Conservation (phyloP, 1,284 basidiomycete species). For the Grifola frondosa region DNA sequence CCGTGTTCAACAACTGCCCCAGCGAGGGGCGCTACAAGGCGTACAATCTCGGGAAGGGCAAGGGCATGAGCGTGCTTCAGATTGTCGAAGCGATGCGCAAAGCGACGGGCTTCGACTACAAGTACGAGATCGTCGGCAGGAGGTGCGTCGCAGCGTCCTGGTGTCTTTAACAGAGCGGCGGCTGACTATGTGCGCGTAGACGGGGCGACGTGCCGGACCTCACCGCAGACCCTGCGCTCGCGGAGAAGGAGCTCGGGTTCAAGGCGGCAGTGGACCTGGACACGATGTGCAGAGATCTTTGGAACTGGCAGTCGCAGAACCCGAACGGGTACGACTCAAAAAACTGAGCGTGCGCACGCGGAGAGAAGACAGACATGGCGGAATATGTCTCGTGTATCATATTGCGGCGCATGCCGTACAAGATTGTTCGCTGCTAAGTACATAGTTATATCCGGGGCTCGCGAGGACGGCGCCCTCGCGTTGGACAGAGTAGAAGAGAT, state of each 20-base stretch:
- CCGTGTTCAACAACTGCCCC: slow-evolving; percentile 51
- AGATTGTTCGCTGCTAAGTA: no score
- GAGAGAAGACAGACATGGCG: no score
- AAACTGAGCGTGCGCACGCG: neutral
- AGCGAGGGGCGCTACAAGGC: slow-evolving; percentile 76
- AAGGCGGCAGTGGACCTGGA: slow-evolving; percentile 79
- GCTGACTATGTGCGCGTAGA: slow-evolving; percentile 39
- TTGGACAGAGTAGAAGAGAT: no score
- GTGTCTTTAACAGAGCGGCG: neutral
- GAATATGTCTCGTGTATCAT: no score
- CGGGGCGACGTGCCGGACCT: slow-evolving; percentile 96
- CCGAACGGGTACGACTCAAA: slow-evolving; percentile 63
- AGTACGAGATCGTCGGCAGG: slow-evolving; percentile 87
- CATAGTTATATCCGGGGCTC: no score
- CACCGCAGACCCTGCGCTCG: slow-evolving; percentile 90
- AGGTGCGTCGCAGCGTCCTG: slow-evolving; percentile 57
- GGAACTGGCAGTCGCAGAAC: slow-evolving; percentile 92
- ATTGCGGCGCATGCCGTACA: no score
- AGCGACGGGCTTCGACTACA: slow-evolving; percentile 86
- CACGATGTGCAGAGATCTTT: slow-evolving; percentile 89
- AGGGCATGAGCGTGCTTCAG: slow-evolving; percentile 90
- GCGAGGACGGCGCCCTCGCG: no score
- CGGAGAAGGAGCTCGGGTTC: slow-evolving; percentile 95
- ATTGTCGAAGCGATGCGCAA: slow-evolving; percentile 96
- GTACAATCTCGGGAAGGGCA: slow-evolving; percentile 95